Conservation (phyloP, 805 yeast species). For the Candida pseudoglaebosa region DNA sequence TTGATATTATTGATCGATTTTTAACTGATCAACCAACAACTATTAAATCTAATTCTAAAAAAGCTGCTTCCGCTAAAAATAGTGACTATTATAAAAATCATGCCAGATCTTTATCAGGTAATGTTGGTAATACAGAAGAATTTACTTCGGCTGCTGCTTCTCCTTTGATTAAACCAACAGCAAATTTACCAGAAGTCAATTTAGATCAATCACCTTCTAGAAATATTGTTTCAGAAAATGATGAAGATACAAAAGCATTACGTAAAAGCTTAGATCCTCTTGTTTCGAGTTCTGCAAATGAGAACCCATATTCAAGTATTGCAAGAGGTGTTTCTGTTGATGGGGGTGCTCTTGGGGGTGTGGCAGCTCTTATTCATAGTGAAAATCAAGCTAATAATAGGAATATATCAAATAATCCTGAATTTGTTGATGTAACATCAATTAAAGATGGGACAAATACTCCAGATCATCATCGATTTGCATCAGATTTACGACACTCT, state of each 20-base stretch:
- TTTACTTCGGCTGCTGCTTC: constrained; percentile 16
- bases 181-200: constrained; percentile 5
- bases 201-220: constrained; percentile 31
- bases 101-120: constrained; percentile 19
- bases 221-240: constrained; percentile 15
- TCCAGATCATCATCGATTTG: neutral
- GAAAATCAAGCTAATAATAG: constrained; percentile 2
- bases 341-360: constrained; percentile 5
- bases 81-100: constrained; percentile 7
- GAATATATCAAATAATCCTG: neutral
- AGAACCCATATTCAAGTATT: neutral
- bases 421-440: constrained; percentile 1
- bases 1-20: constrained; percentile 35
- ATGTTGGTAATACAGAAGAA: constrained; percentile 14
- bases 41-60: too few relatives aligned
- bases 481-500: too few relatives aligned
- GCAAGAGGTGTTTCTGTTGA: constrained; percentile 3
- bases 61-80: constrained; percentile 3
- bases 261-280: constrained; percentile 5
- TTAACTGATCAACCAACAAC: constrained; percentile 13
- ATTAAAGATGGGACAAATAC: neutral
- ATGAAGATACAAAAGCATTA: constrained; percentile 11
- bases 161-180: constrained; percentile 12
- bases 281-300: neutral
- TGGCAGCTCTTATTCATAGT: neutral